Base-by-base conservation (phyloP, 331 rosid genomes). In the Cydonia oblonga region DNA sequence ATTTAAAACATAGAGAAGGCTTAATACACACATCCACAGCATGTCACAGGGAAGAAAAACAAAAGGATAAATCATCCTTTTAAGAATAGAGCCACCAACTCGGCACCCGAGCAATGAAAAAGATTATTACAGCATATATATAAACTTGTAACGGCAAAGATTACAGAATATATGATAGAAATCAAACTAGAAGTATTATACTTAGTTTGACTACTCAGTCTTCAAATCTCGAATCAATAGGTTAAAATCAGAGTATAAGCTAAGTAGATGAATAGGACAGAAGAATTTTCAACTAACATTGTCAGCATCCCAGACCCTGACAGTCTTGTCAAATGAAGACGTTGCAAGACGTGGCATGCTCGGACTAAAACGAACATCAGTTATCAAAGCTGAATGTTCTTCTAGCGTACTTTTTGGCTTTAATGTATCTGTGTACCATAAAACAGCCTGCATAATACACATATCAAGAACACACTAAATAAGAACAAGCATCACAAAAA, bases 231-330 rank as follows among this genome's bases (percentile, higher is more conserved):
- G 19, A 33, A 32, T 51, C 44, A 61, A 61, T 46, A 64, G 19
- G 73, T 69, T 53, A 64, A 3, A 7, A n/a, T 8, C 57, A 62
- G n/a, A 20, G 52, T 4, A 40, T 24, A 71, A 57, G 29, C 29
- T 22, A 22, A 58, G 63, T n/a, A 71, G 46, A 79, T 60, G 56
- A 61, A 46, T 30, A 70, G 22, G 38, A 53, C 32, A 61, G 49
- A 29, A 54, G 54, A 64, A 29, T 23, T 61, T 42, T 82, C 20
- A 23, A 91, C 96, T 95, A 61, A 91, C 99, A 82, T 86, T 95
- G 51, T 95, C 97, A 59, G 88, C 96, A 76, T 91, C 99, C 99
- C 99, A 95, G 79, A 95, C 97, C 86, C 97, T 71, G 81, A 95
- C 96, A 69, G 97, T 90, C 88, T 85, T 90, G 82, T 95, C 99